phyloP scores from a whole-genome alignment of 176 grass and related monocot species.

The Secale cereale region DNA sequence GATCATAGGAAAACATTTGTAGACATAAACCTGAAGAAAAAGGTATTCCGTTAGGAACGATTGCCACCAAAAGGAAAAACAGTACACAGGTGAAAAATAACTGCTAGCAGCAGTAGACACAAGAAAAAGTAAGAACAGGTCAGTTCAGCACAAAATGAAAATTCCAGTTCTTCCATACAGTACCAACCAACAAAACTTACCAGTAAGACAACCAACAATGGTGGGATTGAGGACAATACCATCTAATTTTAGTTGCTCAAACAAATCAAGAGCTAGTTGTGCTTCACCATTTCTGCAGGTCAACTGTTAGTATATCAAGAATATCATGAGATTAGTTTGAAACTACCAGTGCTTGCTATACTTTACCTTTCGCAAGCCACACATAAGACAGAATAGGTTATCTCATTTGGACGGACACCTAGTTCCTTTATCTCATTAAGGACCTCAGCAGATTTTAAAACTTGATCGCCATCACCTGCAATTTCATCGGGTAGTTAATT shows the following conservation, averaged over 20 bases:
- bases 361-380: constrained; percentile 92
- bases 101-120: not conserved
- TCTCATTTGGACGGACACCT: constrained; percentile 74
- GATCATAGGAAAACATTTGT: constrained; percentile 67
- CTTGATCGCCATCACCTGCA: constrained; percentile 86
- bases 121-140: constrained; percentile 5
- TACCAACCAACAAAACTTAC: constrained; percentile 37
- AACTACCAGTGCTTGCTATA: constrained; percentile 17
- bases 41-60: constrained; percentile 17
- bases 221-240: constrained; percentile 59
- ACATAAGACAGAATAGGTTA: constrained; percentile 91
- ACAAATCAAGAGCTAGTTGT: constrained; percentile 69
- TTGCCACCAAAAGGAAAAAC: constrained; percentile 10
- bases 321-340: constrained; percentile 29
- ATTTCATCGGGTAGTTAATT: constrained; percentile 25
- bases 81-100: not conserved
- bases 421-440: constrained; percentile 70
- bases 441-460: constrained; percentile 64
- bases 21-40: constrained; percentile 79
- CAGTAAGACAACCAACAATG: constrained; percentile 76
- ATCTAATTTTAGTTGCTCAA: constrained; percentile 68
- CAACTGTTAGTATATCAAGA: constrained; percentile 33
- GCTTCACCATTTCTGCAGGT: constrained; percentile 77
- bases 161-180: not conserved
- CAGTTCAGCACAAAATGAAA: constrained; percentile 17